A percentile compares a stretch with the other conserved stretches of the same genome.
phyloP scores from a whole-genome alignment of 1,284 basidiomycete species.

The Ganoderma sp. region DNA sequence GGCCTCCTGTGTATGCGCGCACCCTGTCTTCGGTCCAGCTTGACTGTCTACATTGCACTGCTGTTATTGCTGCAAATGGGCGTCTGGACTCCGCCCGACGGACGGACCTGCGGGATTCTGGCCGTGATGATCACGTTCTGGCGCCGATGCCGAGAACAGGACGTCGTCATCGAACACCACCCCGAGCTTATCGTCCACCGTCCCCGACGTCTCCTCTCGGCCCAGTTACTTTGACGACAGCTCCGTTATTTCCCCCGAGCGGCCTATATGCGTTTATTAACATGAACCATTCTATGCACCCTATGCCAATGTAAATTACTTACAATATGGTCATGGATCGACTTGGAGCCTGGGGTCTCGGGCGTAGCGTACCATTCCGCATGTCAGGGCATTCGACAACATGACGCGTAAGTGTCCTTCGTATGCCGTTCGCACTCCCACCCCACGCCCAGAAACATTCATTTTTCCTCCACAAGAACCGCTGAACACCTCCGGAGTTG shows the following conservation, averaged over 20 bases:
- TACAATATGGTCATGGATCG: not conserved
- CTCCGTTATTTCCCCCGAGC: not conserved
- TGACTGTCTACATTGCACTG: not conserved
- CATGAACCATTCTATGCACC: not conserved
- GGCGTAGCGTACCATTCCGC: not conserved
- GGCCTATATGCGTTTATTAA: not conserved
- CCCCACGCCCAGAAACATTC: not conserved
- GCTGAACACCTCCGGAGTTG: not conserved
- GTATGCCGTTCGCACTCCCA: not conserved
- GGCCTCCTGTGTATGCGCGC: not conserved
- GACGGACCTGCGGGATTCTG: not conserved
- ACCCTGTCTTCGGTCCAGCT: constrained; percentile 1
- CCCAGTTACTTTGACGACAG: not conserved
- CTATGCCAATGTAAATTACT: not conserved
- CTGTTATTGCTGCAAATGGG: not conserved
- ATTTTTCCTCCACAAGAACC: not conserved
- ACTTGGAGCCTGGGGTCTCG: not conserved
- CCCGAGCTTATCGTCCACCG: not conserved
- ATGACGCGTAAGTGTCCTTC: not conserved
- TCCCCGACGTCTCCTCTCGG: not conserved
- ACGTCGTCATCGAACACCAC: not conserved
- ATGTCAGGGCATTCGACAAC: constrained; percentile 2
- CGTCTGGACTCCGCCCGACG: not conserved
- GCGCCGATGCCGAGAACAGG: constrained; percentile 5
- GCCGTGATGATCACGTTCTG: constrained; percentile 6